phyloP scores from a whole-genome alignment of 805 yeast genomes.

The Candida ipomoeae region DNA sequence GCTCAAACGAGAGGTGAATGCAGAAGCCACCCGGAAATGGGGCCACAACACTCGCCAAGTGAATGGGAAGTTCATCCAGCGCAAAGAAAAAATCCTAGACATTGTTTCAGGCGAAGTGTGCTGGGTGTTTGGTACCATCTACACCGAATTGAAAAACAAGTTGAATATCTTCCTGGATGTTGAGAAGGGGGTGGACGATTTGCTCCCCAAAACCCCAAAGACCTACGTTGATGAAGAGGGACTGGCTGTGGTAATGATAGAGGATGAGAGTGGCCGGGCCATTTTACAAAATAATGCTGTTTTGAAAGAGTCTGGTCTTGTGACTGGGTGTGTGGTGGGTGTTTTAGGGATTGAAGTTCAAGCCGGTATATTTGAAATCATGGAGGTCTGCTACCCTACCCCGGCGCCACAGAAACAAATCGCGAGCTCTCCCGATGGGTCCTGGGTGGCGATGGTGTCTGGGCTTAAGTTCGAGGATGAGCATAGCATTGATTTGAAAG shows the following conservation, averaged over 20 bases:
- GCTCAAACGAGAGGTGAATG: slow-evolving; percentile 31
- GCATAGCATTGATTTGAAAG: slow-evolving; percentile 38
- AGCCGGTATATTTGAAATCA: slow-evolving; percentile 78
- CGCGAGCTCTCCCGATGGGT: slow-evolving; percentile 8
- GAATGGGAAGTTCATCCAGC: slow-evolving; percentile 30
- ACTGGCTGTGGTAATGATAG: slow-evolving; percentile 60
- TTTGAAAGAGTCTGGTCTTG: slow-evolving; percentile 54
- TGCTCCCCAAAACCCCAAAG: slow-evolving; percentile 39
- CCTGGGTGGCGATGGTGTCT: slow-evolving; percentile 61
- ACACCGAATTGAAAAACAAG: slow-evolving; percentile 77
- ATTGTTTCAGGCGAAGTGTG: slow-evolving; percentile 56
- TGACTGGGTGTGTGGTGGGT: slow-evolving; percentile 88
- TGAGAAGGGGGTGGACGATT: slow-evolving; percentile 52
- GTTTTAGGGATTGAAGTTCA: slow-evolving; percentile 80
- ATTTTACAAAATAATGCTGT: slow-evolving; percentile 58
- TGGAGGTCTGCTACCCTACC: slow-evolving; percentile 73
- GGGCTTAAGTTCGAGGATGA: slow-evolving; percentile 61
- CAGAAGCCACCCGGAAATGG: slow-evolving; percentile 47
- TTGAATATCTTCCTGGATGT: slow-evolving; percentile 84
- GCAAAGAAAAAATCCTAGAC: slow-evolving; percentile 50
- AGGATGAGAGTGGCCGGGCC: slow-evolving; percentile 91
- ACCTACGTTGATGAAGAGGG: slow-evolving; percentile 40
- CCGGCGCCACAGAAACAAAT: slow-evolving; percentile 51
- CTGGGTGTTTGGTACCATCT: slow-evolving; percentile 86
- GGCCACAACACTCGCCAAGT: slow-evolving; percentile 38